Base-by-base conservation (phyloP, 495 filamentous ascomycete genomes). In the Aspergillus taichungensis region DNA sequence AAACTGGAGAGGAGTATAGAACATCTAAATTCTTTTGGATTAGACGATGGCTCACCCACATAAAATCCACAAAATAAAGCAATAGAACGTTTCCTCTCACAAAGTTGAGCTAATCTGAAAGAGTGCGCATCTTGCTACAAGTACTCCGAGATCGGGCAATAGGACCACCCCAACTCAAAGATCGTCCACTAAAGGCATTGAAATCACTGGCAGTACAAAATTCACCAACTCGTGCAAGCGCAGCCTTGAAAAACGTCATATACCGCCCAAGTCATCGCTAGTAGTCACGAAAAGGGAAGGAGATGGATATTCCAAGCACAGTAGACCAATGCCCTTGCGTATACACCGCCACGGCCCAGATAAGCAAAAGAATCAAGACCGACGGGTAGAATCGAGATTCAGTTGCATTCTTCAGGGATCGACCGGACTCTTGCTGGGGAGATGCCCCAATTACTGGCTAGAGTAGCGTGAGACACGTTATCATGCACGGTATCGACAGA, bases 331-430 rank as follows among this genome's bases (percentile, higher is more conserved):
- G 69, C 58, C 13, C 74, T 76, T 33, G 87, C 67, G 53, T 69
- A 74, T 53, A 66, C 61, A 35, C 86, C 62, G 62, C 91, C 87
- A 31, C 87, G 80, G 61, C 74, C 72, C 43, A 90, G 78, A 53
- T 91, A 89, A 40, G 47, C 50, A 45, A 87, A 63, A 29, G 82
- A 79, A 66, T 70, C 46, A 78, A 51, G 29, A 73, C 73, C 18
- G 83, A 87, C 32, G 84, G 76, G 63, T 89, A 71, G 66, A 79
- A 91, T 72, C 87, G 91, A 70, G 88, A 80, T 52, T 80, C 76
- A 37, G 87, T 91, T 47, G 86, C 86, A 64, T 88, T 79, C 37
- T 79, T 77, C 57, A 92, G 84, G 53, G 86, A 73, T 71, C 88
- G 84, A 50, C 80, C 88, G 68, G 76, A 86, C 61, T 57, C 52